Conservation (phyloP, 106 monocot species). For the Dendrobium officinale region DNA sequence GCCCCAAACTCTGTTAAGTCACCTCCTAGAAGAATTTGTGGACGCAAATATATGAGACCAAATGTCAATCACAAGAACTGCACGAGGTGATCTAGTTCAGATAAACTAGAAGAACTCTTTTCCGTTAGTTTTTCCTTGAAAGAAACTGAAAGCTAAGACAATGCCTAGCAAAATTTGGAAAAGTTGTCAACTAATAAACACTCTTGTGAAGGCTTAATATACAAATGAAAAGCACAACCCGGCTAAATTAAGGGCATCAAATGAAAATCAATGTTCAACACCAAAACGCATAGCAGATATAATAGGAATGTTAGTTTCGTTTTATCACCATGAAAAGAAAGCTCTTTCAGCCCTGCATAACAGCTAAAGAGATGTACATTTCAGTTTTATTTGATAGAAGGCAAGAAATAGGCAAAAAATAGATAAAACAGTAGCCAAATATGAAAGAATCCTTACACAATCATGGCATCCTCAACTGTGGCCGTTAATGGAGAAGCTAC, state of each 20-base stretch:
- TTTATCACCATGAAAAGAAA: not conserved
- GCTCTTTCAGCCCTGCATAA: not conserved
- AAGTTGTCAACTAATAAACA: too few species aligned
- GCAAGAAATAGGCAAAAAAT: not conserved
- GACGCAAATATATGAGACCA: too few species aligned
- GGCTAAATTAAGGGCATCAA: not conserved
- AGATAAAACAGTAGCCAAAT: not conserved
- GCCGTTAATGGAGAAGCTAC: constrained; percentile 88
- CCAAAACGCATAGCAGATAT: not conserved
- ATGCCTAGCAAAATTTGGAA: too few species aligned
- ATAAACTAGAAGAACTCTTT: too few species aligned
- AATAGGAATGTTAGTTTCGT: not conserved
- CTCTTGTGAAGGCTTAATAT: too few species aligned
- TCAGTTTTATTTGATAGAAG: not conserved
- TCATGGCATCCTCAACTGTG: constrained; percentile 89
- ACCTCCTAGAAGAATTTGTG: too few species aligned
- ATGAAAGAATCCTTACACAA: constrained; percentile 58
- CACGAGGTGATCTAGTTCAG: too few species aligned
- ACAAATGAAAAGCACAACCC: not conserved
- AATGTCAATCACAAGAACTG: too few species aligned
- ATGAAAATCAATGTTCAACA: not conserved
- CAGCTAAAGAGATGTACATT: not conserved
- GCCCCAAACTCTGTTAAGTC: too few species aligned
- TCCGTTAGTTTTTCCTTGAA: too few species aligned
- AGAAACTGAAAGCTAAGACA: too few species aligned